phyloP scores from a whole-genome alignment of 2,329 filamentous ascomycete genomes.

The Podosphaera leucotricha region DNA sequence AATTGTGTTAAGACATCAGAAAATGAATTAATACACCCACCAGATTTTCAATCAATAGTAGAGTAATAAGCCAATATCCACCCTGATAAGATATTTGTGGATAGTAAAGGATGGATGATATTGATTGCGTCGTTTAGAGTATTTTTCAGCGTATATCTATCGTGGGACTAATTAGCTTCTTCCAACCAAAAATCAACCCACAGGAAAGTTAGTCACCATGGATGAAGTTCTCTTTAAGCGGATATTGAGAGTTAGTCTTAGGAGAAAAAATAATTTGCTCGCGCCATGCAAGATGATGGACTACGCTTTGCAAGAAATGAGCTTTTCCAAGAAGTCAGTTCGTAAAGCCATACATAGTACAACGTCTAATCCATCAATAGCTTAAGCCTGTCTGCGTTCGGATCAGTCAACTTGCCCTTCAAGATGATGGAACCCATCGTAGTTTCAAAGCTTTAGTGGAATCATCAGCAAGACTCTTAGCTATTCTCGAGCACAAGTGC shows the following conservation, averaged over 20 bases:
- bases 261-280: background rate
- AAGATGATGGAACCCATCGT: slow-evolving; percentile 20
- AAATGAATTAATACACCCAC: no score
- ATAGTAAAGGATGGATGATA: no score
- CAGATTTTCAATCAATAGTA: no score
- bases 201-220: background rate
- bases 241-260: background rate
- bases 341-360: background rate
- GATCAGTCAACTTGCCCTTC: slow-evolving; percentile 32
- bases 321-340: slow-evolving; percentile 14
- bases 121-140: background rate
- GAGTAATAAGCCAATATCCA: no score
- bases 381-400: slow-evolving; percentile 38
- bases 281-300: slow-evolving; percentile 10
- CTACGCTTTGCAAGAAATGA: slow-evolving; percentile 13
- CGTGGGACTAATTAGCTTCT: background rate
- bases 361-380: slow-evolving; percentile 16
- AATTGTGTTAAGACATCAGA: no score
- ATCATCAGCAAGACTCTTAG: slow-evolving; percentile 23
- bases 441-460: slow-evolving; percentile 22
- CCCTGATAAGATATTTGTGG: no score
- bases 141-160: background rate
- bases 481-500: slow-evolving; percentile 20
- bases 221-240: background rate
- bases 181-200: background rate